Evolutionary conservation across 164 flowering plant species (phyloP).

Genomic region (Nelumbo lutea): DNA sequence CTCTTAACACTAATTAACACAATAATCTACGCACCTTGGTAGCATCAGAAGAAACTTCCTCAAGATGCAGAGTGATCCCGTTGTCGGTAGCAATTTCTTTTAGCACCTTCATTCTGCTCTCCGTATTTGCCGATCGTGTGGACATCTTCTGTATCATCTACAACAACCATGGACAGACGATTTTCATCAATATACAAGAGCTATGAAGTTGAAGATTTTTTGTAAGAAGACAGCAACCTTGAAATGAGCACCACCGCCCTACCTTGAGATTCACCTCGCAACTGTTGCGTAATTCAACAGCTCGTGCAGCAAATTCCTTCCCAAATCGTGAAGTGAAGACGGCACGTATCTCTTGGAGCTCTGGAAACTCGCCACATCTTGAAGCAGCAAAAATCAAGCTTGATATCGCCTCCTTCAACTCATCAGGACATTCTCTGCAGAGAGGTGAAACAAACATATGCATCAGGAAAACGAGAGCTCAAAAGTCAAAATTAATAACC

Average conservation of each 20-base stretch:
- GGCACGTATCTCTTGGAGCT: constrained; percentile 65
- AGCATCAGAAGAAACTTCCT: constrained; percentile 29
- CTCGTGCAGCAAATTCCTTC: constrained; percentile 61
- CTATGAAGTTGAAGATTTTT: neutral
- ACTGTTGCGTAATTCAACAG: constrained; percentile 62
- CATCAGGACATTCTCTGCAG: constrained; percentile 71
- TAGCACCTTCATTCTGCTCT: constrained; percentile 54
- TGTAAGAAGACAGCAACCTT: neutral
- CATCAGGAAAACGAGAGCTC: neutral
- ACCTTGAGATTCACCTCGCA: constrained; percentile 71
- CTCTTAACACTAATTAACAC: neutral
- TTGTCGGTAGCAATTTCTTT: constrained; percentile 66
- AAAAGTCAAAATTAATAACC: too few species aligned
- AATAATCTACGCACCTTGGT: constrained; percentile 27
- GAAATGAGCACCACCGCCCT: neutral
- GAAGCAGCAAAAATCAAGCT: constrained; percentile 64
- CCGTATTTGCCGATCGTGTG: constrained; percentile 55
- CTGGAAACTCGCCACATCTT: constrained; percentile 87
- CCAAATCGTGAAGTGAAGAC: constrained; percentile 56
- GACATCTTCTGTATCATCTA: constrained; percentile 85
- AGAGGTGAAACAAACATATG: neutral
- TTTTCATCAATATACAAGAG: neutral
- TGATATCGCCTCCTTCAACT: constrained; percentile 63
- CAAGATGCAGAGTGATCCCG: constrained; percentile 41
- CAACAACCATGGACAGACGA: constrained; percentile 4